These are phyloP conservation scores for Pisolithus tinctorius DNA, from an alignment of 768 basidiomycete species.

Conservation along the genomic window DNA sequence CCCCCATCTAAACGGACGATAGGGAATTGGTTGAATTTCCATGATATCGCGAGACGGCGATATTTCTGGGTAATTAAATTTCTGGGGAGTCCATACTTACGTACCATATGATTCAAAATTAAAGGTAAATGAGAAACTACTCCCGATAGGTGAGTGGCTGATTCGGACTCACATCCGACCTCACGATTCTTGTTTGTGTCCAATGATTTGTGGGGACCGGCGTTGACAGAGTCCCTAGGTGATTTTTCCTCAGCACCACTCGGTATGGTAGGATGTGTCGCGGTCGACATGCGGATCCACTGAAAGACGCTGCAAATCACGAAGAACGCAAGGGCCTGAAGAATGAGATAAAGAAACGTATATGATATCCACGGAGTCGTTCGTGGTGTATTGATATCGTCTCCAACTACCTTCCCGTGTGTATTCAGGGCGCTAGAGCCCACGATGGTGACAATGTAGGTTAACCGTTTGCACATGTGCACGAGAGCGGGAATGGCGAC, in stretches of 20 bases:
- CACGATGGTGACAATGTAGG: too few relatives aligned
- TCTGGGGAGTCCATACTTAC: slow-evolving; percentile 47
- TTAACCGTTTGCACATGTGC: too few relatives aligned
- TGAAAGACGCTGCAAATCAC: slow-evolving; percentile 7
- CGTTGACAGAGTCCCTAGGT: not conserved
- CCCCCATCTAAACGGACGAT: slow-evolving; percentile 65
- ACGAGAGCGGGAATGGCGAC: too few relatives aligned
- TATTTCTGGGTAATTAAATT: slow-evolving; percentile 47
- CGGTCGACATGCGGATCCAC: slow-evolving; percentile 5
- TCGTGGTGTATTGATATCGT: too few relatives aligned
- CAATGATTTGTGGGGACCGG: slow-evolving; percentile 1
- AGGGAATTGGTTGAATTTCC: slow-evolving; percentile 53
- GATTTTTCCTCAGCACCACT: not conserved
- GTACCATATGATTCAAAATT: too few relatives aligned
- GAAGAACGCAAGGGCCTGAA: slow-evolving; percentile 9
- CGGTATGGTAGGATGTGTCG: not conserved
- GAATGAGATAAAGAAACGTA: slow-evolving; percentile 12
- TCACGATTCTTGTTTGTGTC: slow-evolving; percentile 16
- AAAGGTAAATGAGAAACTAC: too few relatives aligned
- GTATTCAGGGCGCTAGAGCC: too few relatives aligned
- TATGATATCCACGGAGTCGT: not conserved
- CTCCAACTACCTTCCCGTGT: too few relatives aligned
- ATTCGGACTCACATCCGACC: slow-evolving; percentile 14
- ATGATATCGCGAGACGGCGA: slow-evolving; percentile 33
- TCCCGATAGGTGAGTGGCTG: too few relatives aligned